phyloP scores from a whole-genome alignment of 2,329 filamentous ascomycete genomes.

The Zalaria obscura region DNA sequence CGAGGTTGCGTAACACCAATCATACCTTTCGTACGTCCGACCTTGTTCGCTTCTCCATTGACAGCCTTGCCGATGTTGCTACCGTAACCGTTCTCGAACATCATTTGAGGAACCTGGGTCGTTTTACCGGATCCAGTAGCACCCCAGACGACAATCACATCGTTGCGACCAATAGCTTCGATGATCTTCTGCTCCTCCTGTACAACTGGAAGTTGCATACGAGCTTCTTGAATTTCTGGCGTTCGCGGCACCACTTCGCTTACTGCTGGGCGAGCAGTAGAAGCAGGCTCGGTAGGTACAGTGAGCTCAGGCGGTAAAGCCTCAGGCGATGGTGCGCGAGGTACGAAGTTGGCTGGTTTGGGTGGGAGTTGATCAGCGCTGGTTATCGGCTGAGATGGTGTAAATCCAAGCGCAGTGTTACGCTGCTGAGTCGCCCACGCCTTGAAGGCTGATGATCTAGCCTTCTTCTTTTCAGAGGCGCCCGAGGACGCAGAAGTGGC shows the following conservation, averaged over 20 bases:
- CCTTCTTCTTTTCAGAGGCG: constrained; percentile 24
- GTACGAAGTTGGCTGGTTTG: constrained; percentile 51
- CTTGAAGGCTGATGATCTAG: constrained; percentile 64
- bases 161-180: constrained; percentile 89
- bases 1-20: constrained; percentile 92
- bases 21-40: constrained; percentile 52
- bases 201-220: constrained; percentile 74
- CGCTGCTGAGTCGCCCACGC: constrained; percentile 79
- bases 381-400: constrained; percentile 30
- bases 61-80: constrained; percentile 42
- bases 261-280: constrained; percentile 53
- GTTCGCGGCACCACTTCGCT: constrained; percentile 58
- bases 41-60: background rate
- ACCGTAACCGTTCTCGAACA: constrained; percentile 89
- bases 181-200: constrained; percentile 95
- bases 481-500: constrained; percentile 9
- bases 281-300: constrained; percentile 38
- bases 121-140: constrained; percentile 96
- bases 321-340: constrained; percentile 55
- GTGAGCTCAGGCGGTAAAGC: constrained; percentile 53
- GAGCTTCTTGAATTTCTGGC: constrained; percentile 60
- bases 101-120: constrained; percentile 90
- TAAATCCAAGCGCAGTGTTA: constrained; percentile 66
- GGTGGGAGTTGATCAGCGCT: constrained; percentile 9
- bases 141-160: constrained; percentile 82